A percentile compares a stretch with the other conserved stretches of the same genome.
These are phyloP conservation scores for Hirsutella thompsonii DNA, from an alignment of 2,329 filamentous ascomycete genomes.

Conservation along the genomic window DNA sequence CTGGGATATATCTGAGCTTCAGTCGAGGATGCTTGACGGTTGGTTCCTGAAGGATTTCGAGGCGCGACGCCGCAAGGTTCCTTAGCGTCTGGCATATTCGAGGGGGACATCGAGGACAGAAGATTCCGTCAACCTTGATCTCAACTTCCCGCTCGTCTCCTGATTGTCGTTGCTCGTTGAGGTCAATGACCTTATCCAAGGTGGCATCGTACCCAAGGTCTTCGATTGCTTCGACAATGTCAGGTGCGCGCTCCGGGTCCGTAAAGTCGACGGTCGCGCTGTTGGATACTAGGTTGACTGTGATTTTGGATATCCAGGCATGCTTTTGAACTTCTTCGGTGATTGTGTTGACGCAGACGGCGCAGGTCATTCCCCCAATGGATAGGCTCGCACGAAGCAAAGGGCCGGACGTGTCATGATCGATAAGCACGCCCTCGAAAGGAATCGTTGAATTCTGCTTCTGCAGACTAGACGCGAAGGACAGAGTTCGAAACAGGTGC, in stretches of 20 bases:
- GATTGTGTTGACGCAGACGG: constrained; percentile 52
- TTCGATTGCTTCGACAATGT: constrained; percentile 36
- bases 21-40: constrained; percentile 54
- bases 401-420: constrained; percentile 4
- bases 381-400: constrained; percentile 40
- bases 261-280: constrained; percentile 49
- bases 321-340: constrained; percentile 42
- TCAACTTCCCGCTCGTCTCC: constrained; percentile 41
- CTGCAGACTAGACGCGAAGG: constrained; percentile 3
- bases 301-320: constrained; percentile 43
- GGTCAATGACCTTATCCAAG: constrained; percentile 35
- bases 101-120: constrained; percentile 58
- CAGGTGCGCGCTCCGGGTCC: constrained; percentile 16
- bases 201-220: constrained; percentile 54
- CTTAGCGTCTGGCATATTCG: constrained; percentile 41
- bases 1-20: constrained; percentile 56
- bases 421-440: constrained; percentile 13
- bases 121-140: constrained; percentile 58
- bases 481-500: neutral
- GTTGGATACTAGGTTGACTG: constrained; percentile 54
- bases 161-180: constrained; percentile 27
- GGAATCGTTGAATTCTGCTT: constrained; percentile 5
- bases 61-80: constrained; percentile 31
- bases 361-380: constrained; percentile 63
- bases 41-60: constrained; percentile 41